phyloP scores from a whole-genome alignment of 257 asterid species.

The Fraxinus excelsior region DNA sequence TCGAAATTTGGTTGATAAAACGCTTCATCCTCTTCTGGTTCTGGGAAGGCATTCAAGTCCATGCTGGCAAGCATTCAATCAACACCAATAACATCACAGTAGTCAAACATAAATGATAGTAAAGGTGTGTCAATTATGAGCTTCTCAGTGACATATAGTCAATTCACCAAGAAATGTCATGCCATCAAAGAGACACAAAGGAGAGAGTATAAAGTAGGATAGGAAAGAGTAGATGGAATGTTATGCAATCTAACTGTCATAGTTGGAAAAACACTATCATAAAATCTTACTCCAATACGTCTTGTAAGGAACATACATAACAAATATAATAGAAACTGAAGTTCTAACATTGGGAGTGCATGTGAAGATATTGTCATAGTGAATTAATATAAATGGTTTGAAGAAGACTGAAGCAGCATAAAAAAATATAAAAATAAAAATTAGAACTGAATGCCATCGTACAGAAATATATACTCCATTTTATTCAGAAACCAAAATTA shows the following conservation, averaged over 20 bases:
- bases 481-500: not conserved
- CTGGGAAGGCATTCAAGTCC: constrained; percentile 96
- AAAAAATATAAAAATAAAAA: not conserved
- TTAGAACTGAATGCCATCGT: not conserved
- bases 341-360: too few relatives aligned
- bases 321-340: not conserved
- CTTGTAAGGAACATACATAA: not conserved
- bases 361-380: not conserved
- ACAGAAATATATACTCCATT: not conserved
- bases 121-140: not conserved
- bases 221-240: not conserved
- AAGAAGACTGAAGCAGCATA: not conserved
- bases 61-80: constrained; percentile 65
- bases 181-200: not conserved
- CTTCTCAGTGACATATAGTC: not conserved
- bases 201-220: not conserved
- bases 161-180: not conserved
- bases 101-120: not conserved
- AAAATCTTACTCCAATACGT: not conserved
- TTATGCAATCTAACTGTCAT: not conserved
- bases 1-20: constrained; percentile 55
- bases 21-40: constrained; percentile 90
- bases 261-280: too few relatives aligned
- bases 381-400: not conserved
- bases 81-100: constrained; percentile 31